Percentiles rank a stretch among this genome's conserved stretches.
Evolutionary conservation across 148 eudicot species (phyloP).

Genomic region (Mesembryanthemum crystallinum): DNA sequence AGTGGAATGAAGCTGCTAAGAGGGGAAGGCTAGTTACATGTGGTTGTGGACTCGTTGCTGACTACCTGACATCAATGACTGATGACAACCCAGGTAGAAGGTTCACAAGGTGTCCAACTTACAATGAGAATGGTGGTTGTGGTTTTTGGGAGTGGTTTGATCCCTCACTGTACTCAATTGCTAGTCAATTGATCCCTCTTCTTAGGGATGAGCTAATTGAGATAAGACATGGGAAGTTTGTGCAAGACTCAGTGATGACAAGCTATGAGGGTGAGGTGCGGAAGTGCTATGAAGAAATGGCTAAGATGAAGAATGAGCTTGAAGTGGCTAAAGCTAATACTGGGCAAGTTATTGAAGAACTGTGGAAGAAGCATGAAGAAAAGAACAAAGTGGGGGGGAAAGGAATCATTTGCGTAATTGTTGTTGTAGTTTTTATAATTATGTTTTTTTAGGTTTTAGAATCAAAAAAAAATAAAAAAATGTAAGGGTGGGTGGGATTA

Average conservation of each 20-base stretch:
- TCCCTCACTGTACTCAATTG: not conserved
- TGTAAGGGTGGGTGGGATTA: too few relatives aligned
- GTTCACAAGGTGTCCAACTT: not conserved
- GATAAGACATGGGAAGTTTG: not conserved
- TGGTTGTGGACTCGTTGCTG: not conserved
- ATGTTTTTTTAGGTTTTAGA: too few relatives aligned
- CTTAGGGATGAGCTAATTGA: not conserved
- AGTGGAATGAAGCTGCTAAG: not conserved
- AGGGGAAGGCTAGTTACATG: not conserved
- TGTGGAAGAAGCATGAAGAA: too few relatives aligned
- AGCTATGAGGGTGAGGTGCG: not conserved
- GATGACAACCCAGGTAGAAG: not conserved
- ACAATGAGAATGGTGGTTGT: not conserved
- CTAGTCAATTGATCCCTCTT: not conserved
- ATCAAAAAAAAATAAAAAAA: too few relatives aligned
- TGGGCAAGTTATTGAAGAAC: too few relatives aligned
- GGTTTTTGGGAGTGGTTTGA: not conserved
- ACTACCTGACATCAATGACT: not conserved
- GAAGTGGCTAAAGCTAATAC: too few relatives aligned
- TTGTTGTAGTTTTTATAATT: too few relatives aligned
- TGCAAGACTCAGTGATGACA: not conserved
- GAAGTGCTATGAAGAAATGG: not conserved
- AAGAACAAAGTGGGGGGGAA: too few relatives aligned
- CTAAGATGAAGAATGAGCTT: too few relatives aligned
- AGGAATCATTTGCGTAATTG: too few relatives aligned